Conservation (phyloP, 1,284 basidiomycete genomes). For the Schizopora paradoxa region DNA sequence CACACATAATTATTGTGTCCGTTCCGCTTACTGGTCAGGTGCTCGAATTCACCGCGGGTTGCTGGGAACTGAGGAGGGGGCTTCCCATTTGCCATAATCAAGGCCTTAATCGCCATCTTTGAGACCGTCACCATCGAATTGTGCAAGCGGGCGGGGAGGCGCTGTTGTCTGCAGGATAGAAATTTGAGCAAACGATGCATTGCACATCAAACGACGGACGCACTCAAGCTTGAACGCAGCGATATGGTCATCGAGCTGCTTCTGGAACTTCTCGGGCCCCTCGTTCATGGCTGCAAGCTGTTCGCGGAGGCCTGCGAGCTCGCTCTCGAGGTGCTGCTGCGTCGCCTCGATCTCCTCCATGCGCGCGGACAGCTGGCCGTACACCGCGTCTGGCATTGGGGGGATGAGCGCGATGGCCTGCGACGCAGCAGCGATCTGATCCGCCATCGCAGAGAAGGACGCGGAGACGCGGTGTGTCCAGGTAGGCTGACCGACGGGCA, state of each 20-base stretch:
- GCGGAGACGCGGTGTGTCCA: slow-evolving; percentile 32
- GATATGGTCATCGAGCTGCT: slow-evolving; percentile 27
- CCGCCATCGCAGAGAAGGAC: slow-evolving; percentile 35
- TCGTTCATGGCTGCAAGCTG: slow-evolving; percentile 22
- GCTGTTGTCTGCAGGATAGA: slow-evolving; percentile 35
- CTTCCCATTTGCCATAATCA: slow-evolving; percentile 31
- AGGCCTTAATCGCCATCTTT: slow-evolving; percentile 29
- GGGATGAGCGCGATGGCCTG: slow-evolving; percentile 32
- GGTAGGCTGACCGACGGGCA: slow-evolving; percentile 18
- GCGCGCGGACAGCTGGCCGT: slow-evolving; percentile 22
- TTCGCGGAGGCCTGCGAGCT: slow-evolving; percentile 26
- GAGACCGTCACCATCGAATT: slow-evolving; percentile 30
- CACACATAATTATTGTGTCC: not conserved
- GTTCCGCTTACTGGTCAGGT: slow-evolving; percentile 33
- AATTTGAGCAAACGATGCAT: not conserved
- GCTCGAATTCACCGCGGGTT: slow-evolving; percentile 38
- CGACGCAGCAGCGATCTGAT: slow-evolving; percentile 37
- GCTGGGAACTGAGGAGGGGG: slow-evolving; percentile 32
- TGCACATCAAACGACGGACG: slow-evolving; percentile 14
- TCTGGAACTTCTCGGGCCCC: slow-evolving; percentile 28
- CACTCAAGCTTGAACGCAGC: slow-evolving; percentile 34
- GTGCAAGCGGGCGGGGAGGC: slow-evolving; percentile 32
- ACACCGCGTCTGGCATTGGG: slow-evolving; percentile 15
- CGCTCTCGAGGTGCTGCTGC: slow-evolving; percentile 26
- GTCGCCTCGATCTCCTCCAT: slow-evolving; percentile 28